Evolutionary conservation across 2,329 filamentous ascomycete species (phyloP).

Genomic region (Sporothrix globosa): DNA sequence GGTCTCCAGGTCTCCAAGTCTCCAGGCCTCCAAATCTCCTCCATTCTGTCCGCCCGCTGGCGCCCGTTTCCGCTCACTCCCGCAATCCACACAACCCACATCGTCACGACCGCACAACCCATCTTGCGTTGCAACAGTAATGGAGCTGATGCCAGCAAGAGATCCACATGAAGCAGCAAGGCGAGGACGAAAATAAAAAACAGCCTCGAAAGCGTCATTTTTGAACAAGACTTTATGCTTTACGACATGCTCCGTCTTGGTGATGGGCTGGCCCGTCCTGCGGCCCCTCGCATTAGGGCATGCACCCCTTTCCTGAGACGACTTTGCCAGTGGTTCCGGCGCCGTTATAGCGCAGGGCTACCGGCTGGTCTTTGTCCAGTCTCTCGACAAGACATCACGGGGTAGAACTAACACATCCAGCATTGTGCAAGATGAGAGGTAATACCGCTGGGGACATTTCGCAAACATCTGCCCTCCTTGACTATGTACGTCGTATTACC

Average conservation of each 20-base stretch:
- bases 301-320: slow-evolving; percentile 8
- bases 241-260: not conserved
- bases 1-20: not conserved
- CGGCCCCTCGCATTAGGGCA: slow-evolving; percentile 19
- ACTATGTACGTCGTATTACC: not conserved
- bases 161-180: not conserved
- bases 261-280: slow-evolving; percentile 12
- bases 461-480: not conserved
- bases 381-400: not conserved
- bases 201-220: not conserved
- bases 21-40: not conserved
- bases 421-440: not conserved
- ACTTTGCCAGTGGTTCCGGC: not conserved
- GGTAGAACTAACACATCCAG: too few species aligned
- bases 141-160: too few species aligned
- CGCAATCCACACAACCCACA: slow-evolving; percentile 12
- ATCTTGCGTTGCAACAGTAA: too few species aligned
- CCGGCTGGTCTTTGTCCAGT: not conserved
- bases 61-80: not conserved
- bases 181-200: too few species aligned
- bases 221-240: not conserved
- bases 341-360: not conserved
- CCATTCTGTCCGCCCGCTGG: too few species aligned
- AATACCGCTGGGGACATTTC: not conserved
- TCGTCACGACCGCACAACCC: too few species aligned